phyloP scores from a whole-genome alignment of 768 basidiomycete genomes.

The Boletus subparvulus region DNA sequence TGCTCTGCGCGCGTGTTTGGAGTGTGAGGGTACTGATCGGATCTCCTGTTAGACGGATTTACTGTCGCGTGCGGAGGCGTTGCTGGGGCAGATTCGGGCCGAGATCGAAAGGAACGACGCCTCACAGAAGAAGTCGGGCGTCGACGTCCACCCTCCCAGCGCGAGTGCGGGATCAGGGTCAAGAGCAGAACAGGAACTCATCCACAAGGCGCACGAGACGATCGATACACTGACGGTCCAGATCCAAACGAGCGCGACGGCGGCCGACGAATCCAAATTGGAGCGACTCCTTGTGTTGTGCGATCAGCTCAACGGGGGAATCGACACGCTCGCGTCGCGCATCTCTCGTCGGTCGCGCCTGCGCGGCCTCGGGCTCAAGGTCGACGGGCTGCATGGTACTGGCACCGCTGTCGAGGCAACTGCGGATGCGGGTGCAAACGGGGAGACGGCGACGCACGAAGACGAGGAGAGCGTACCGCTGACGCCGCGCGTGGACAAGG shows the following conservation, averaged over 20 bases:
- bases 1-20: background rate
- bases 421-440: no score
- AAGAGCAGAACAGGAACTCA: conserved; percentile 35
- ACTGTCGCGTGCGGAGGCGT: conserved; percentile 40
- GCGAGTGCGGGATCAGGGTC: background rate
- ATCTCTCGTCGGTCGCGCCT: conserved; percentile 41
- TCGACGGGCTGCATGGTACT: conserved; percentile 31
- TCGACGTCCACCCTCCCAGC: background rate
- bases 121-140: background rate
- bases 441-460: background rate
- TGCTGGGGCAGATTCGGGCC: conserved; percentile 40
- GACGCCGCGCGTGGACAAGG: conserved; percentile 74
- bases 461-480: conserved; percentile 39
- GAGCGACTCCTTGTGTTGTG: conserved; percentile 70
- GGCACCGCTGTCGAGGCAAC: conserved; percentile 17
- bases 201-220: conserved; percentile 51
- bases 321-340: conserved; percentile 49
- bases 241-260: conserved; percentile 47
- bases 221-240: conserved; percentile 50
- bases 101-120: background rate
- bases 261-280: conserved; percentile 54
- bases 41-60: conserved; percentile 5
- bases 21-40: background rate
- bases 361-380: conserved; percentile 45
- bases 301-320: conserved; percentile 60